Conservation (phyloP, 768 basidiomycete genomes). For the Boletus subcaerulescens region DNA sequence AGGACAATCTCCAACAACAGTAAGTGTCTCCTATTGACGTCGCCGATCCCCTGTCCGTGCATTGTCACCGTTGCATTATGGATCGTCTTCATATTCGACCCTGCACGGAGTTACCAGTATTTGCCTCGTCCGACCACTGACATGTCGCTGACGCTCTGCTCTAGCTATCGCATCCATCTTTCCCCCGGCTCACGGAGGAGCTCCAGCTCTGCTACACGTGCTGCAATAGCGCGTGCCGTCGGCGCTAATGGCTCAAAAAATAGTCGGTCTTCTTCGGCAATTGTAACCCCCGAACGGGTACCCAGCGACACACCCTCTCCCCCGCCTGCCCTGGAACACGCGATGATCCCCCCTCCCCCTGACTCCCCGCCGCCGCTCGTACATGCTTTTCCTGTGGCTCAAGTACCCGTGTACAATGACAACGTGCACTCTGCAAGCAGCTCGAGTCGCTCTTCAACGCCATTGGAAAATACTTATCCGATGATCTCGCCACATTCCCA, state of each 20-base stretch:
- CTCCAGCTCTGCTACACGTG: conserved; percentile 52
- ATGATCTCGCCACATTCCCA: conserved; percentile 34
- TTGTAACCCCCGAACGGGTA: conserved; percentile 26
- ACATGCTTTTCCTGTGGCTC: conserved; percentile 35
- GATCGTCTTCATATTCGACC: conserved; percentile 10
- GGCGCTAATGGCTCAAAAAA: conserved; percentile 24
- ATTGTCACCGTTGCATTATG: neutral
- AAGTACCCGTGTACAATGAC: conserved; percentile 25
- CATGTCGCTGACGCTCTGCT: conserved; percentile 12
- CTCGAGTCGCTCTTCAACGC: conserved; percentile 45
- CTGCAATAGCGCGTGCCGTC: conserved; percentile 49
- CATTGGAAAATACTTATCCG: conserved; percentile 43
- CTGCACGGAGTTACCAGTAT: conserved; percentile 13
- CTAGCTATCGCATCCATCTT: conserved; percentile 76
- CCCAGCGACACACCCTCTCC: conserved; percentile 27
- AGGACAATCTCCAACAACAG: conserved; percentile 74
- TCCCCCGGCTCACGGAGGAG: conserved; percentile 75
- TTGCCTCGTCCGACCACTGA: neutral
- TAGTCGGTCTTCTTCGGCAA: conserved; percentile 24
- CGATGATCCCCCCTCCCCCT: conserved; percentile 42
- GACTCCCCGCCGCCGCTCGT: conserved; percentile 56
- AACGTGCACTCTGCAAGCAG: conserved; percentile 33
- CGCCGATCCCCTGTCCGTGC: neutral
- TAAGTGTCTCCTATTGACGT: conserved; percentile 9
- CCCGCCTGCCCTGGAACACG: conserved; percentile 47